A percentile compares a stretch with the other conserved stretches of the same genome.
Conservation (phyloP, 345 rosid species). For the Euphorbia tirucalli region DNA sequence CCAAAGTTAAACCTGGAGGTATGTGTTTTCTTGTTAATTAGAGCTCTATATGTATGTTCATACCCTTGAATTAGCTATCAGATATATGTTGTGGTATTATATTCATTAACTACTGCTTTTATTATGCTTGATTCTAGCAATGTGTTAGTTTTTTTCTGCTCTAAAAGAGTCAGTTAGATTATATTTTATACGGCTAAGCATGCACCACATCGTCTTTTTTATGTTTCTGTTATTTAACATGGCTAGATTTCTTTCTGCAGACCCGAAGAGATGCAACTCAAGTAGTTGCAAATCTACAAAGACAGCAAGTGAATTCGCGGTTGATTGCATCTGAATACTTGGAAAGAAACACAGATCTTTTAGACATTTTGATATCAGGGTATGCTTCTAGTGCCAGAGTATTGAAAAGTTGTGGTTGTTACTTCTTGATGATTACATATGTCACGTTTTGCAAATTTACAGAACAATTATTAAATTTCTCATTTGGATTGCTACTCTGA, state of each 20-base stretch:
- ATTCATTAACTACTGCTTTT: background rate
- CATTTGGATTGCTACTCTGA: background rate
- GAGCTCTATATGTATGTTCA: background rate
- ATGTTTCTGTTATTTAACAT: conserved; percentile 12
- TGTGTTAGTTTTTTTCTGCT: background rate
- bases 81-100: background rate
- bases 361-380: conserved; percentile 78
- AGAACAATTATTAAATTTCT: background rate
- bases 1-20: conserved; percentile 94
- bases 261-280: conserved; percentile 96
- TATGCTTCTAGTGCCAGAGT: conserved; percentile 27
- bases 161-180: background rate
- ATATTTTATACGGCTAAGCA: background rate
- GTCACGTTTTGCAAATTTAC: background rate
- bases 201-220: background rate
- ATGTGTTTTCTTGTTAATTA: background rate
- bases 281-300: conserved; percentile 93
- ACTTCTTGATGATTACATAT: conserved; percentile 10
- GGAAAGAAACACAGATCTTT: conserved; percentile 79
- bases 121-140: background rate
- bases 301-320: conserved; percentile 88
- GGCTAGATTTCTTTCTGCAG: conserved; percentile 40
- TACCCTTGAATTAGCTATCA: background rate
- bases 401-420: background rate
- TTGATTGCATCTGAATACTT: conserved; percentile 93